Percentiles rank a stretch among this genome's conserved stretches.
phyloP scores from a whole-genome alignment of 768 basidiomycete species.

The Agrocybe praecox region DNA sequence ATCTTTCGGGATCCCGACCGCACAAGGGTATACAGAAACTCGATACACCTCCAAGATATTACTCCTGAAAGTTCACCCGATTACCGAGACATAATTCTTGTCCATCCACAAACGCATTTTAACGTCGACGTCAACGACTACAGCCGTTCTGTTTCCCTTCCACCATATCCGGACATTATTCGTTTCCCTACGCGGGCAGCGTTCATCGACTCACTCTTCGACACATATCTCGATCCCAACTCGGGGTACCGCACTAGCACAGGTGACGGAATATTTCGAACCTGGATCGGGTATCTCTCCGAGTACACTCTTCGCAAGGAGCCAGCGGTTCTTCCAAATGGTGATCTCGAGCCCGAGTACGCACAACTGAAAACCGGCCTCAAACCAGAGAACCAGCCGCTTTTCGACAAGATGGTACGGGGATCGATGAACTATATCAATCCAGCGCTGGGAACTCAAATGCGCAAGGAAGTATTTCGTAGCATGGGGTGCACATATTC shows the following conservation, averaged over 20 bases:
- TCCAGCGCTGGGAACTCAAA: too few relatives aligned
- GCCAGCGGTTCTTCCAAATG: neutral
- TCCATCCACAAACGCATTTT: constrained; percentile 15
- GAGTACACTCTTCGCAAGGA: neutral
- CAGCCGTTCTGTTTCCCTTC: constrained; percentile 12
- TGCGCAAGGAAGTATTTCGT: too few relatives aligned
- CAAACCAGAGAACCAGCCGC: neutral
- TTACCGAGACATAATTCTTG: constrained; percentile 2
- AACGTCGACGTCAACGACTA: constrained; percentile 13
- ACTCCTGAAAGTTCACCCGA: neutral
- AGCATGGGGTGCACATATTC: too few relatives aligned
- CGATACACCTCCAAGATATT: neutral
- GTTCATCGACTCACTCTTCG: constrained; percentile 1
- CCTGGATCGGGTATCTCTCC: neutral
- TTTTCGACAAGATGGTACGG: neutral
- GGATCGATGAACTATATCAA: too few relatives aligned
- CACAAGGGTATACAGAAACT: neutral
- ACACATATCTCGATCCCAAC: neutral
- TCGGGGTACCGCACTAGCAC: neutral
- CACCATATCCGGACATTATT: constrained; percentile 9
- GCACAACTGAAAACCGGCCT: neutral
- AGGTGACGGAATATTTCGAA: neutral
- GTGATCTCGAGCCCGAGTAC: neutral
- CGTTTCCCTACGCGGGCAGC: neutral
- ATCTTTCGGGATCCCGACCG: neutral